Base-by-base conservation (phyloP, 2,329 filamentous ascomycete species). In the Fonsecaea nubica region DNA sequence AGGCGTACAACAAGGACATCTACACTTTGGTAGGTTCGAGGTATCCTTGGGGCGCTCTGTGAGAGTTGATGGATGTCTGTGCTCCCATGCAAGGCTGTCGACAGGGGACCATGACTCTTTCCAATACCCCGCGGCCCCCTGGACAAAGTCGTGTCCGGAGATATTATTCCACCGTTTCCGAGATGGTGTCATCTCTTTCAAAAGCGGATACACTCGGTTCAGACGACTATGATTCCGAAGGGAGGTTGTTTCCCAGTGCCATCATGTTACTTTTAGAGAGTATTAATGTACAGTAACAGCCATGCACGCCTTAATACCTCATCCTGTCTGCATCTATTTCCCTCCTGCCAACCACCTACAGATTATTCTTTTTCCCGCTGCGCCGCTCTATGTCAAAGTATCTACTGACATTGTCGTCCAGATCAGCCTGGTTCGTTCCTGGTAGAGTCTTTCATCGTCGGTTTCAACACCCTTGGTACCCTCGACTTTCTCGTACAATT, bases 321-420 rank as follows among this genome's bases (percentile, higher is more conserved):
- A n/a, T 45, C 2, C 40, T 18, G 40, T 21, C 15, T 13, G 13
- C 36, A 38, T 38, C 36, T 38, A 2, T 9, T 38, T 38, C 8
- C 8, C 36, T 13, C 4, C 1, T 13, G 8, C 40, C n/a, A 18
- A 21, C 15, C 40, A 45, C 4, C 40, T 33, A 57, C 35, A 15
- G 15, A 30, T 38, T 13, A 32, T 40, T n/a, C n/a, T 13, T 57
- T 33, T 57, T 57, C 35, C 18, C 18, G 25, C 9, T 25, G 40
- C 35, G 21, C 57, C 54, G 54, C 36, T 65, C 56, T 21, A 65
- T 36, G 42, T 65, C 63, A 35, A 65, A 65, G 36, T 65, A 65
- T 30, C 52, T 56, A 48, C 38, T 65, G 35, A 65, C 63, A 35
- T 61, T 61, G 36, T 60, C 48, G 36, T 58, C 54, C 21, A 63